Base-by-base conservation (phyloP, 2,329 filamentous ascomycete species). In the Fusarium sp. region DNA sequence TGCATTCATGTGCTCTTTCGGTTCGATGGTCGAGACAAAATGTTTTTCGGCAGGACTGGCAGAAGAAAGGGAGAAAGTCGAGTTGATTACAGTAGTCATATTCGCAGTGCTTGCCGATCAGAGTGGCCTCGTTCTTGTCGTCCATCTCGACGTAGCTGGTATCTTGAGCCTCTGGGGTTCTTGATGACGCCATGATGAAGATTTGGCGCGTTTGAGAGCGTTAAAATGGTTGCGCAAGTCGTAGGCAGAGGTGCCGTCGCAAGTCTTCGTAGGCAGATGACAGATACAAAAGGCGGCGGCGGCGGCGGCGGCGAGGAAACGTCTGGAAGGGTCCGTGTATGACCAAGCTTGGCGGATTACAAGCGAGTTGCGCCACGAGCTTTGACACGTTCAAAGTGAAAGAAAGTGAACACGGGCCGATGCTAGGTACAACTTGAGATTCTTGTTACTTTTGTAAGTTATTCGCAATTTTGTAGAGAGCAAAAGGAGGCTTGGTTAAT, bases 11-110 rank as follows among this genome's bases (percentile, higher is more conserved):
- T 0, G 93, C 83, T 21, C 89, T 88, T 83, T 98, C 95, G 75
- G 89, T 91, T 57, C 95, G 92, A 84, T 99, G 96, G 77, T 98
- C 95, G 71, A 97, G 91, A 79, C 97, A 99, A 83, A 90, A 99
- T 17, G 92, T 95, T 61, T 88, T 87, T 69, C 79, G 87, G 82
- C 96, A 99, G 72, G 92, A 96, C 78, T 97, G 93, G 83, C 96
- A 99, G 76, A 90, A 87, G 80, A 98, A 98, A 6, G 96, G 96
- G 6, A 99, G 89, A 80, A 99, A 98, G 81, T 98, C 96, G 64
- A 98, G 92, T 77, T 96, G 92, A 78, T 94, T 92, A 85, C 96
- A 99, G 85, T 94, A 97, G 70, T 91, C 85, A 81, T 92, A 91
- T 80, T 98, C 90, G 87, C 96, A 99, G 84, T 98, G 94, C 66